These are phyloP conservation scores for Parsonsia alboflavescens DNA, from an alignment of 257 asterid species.

Conservation along the genomic window DNA sequence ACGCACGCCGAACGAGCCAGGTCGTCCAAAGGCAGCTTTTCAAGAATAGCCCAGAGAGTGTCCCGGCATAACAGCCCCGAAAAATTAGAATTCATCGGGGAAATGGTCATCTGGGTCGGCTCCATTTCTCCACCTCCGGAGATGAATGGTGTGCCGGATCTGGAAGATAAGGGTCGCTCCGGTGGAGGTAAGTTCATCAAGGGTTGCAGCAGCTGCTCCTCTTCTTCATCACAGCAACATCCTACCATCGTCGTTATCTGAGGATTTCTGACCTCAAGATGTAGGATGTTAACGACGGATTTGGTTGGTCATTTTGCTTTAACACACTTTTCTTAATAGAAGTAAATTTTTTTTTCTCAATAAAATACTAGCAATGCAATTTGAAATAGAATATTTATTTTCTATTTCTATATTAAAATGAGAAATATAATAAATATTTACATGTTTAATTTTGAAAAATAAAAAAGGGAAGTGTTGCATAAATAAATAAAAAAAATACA, in stretches of 20 bases:
- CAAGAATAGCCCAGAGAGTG: slow-evolving; percentile 70
- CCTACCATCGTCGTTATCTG: slow-evolving; percentile 12
- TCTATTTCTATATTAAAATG: too few relatives aligned
- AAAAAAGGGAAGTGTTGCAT: too few relatives aligned
- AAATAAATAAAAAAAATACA: too few relatives aligned
- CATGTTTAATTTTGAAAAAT: too few relatives aligned
- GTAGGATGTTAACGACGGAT: too few relatives aligned
- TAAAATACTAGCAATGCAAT: too few relatives aligned
- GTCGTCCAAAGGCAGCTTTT: slow-evolving; percentile 57
- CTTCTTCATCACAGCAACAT: slow-evolving; percentile 34
- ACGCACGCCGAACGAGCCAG: slow-evolving; percentile 91
- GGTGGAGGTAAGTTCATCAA: slow-evolving; percentile 4
- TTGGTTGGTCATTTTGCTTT: too few relatives aligned
- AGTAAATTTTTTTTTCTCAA: too few relatives aligned
- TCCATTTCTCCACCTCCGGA: slow-evolving; percentile 1
- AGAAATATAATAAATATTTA: too few relatives aligned
- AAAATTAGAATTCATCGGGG: slow-evolving; percentile 88
- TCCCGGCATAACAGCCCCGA: slow-evolving; percentile 71
- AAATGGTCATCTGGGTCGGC: slow-evolving; percentile 34
- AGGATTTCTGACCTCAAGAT: too few relatives aligned
- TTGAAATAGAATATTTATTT: too few relatives aligned
- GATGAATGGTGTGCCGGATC: slow-evolving; percentile 19
- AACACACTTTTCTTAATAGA: too few relatives aligned
- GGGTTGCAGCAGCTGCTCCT: slow-evolving; percentile 27
- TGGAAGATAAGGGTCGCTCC: neutral